Conservation (phyloP, 2,329 filamentous ascomycete species). For the Aspergillus tubingensis region DNA sequence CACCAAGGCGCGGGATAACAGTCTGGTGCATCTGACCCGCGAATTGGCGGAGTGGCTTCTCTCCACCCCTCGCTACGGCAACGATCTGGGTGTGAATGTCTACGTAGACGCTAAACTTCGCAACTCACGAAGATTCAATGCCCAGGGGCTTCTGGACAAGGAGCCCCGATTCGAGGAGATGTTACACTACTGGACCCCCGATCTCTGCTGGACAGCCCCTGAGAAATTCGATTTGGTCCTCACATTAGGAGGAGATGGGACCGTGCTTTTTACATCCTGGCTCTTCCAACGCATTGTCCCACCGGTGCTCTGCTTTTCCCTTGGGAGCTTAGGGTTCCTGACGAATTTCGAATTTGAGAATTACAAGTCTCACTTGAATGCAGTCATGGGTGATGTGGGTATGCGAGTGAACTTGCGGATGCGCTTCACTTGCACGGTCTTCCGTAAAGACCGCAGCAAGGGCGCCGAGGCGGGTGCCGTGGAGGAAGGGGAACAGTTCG, state of each 20-base stretch:
- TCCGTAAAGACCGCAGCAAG: conserved; percentile 62
- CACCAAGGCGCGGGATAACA: conserved; percentile 94
- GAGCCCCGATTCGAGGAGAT: conserved; percentile 77
- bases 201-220: conserved; percentile 89
- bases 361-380: conserved; percentile 83
- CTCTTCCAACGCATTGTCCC: conserved; percentile 94
- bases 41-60: conserved; percentile 88
- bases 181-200: conserved; percentile 94
- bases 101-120: conserved; percentile 97
- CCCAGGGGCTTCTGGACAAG: conserved; percentile 68
- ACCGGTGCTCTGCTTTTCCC: conserved; percentile 85
- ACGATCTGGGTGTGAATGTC: conserved; percentile 87
- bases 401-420: conserved; percentile 98
- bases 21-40: conserved; percentile 82
- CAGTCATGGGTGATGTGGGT: conserved; percentile 88
- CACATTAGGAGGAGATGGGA: conserved; percentile 92
- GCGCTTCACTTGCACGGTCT: conserved; percentile 98
- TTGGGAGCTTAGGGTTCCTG: conserved; percentile 90
- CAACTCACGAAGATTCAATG: conserved; percentile 84
- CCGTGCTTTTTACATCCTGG: conserved; percentile 94
- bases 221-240: conserved; percentile 96
- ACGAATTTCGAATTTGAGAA: conserved; percentile 95
- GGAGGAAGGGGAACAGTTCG: conserved; percentile 92
- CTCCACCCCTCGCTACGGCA: conserved; percentile 83
- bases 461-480: conserved; percentile 58